These are phyloP conservation scores for Eudorina sp. DNA, from an alignment of 139 green algal genomes.

Conservation along the genomic window DNA sequence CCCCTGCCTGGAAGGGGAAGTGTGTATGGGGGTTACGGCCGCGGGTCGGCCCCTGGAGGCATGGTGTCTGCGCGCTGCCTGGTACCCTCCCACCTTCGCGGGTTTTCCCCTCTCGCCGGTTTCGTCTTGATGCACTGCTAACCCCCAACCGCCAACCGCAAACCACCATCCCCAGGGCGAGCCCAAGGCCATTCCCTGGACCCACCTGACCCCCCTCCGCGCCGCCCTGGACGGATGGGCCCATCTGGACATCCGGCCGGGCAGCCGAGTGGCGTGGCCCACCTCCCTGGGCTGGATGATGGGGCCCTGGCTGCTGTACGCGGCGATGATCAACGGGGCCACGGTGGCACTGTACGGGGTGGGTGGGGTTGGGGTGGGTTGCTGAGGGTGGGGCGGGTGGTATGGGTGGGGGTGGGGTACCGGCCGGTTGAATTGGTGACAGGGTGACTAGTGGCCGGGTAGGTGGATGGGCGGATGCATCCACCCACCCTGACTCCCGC, in stretches of 20 bases:
- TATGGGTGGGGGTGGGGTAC: too few relatives aligned
- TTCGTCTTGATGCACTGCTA: background rate
- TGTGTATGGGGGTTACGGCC: too few relatives aligned
- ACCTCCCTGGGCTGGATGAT: slow-evolving; percentile 98
- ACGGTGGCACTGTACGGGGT: slow-evolving; percentile 88
- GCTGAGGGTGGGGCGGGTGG: background rate
- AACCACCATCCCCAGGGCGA: slow-evolving; percentile 70
- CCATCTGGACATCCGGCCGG: slow-evolving; percentile 60
- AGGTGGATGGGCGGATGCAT: too few relatives aligned
- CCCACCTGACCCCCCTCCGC: slow-evolving; percentile 86
- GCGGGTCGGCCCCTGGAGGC: too few relatives aligned
- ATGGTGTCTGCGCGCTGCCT: too few relatives aligned
- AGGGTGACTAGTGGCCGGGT: too few relatives aligned
- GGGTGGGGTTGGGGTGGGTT: background rate
- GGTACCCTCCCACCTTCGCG: too few relatives aligned
- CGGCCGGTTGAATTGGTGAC: too few relatives aligned
- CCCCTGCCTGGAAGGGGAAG: too few relatives aligned
- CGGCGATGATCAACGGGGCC: slow-evolving; percentile 86
- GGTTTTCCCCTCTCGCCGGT: background rate
- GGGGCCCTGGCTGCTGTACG: slow-evolving; percentile 95
- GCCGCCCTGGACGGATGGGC: slow-evolving; percentile 82
- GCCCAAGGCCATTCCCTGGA: slow-evolving; percentile 96
- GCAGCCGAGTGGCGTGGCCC: slow-evolving; percentile 88
- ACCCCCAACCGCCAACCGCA: background rate
- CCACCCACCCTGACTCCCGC: too few relatives aligned